phyloP scores from a whole-genome alignment of 139 green algal genomes.

The Tetraselmis striata region DNA sequence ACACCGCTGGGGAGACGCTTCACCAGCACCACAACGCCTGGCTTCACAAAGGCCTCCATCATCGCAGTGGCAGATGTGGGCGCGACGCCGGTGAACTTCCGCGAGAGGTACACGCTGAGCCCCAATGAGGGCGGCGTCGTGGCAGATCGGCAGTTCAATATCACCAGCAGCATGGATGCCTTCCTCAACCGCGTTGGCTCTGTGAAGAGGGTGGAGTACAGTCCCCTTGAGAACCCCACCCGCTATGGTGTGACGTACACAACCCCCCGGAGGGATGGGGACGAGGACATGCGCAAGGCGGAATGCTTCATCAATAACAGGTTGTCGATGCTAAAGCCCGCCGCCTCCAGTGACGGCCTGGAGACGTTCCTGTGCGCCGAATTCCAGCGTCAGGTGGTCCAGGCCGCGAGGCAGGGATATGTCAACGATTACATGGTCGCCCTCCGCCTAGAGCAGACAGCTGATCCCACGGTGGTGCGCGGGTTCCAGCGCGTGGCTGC shows the following conservation, averaged over 20 bases:
- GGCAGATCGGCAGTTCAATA: slow-evolving; percentile 22
- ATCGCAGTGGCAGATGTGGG: slow-evolving; percentile 28
- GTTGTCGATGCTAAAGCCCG: neutral
- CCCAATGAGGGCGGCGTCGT: slow-evolving; percentile 22
- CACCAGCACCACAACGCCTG: slow-evolving; percentile 15
- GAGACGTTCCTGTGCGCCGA: slow-evolving; percentile 10
- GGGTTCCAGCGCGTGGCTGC: slow-evolving; percentile 24
- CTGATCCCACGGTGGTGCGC: neutral
- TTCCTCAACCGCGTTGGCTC: slow-evolving; percentile 10
- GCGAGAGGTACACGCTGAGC: neutral
- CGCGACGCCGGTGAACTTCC: slow-evolving; percentile 10
- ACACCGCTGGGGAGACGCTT: slow-evolving; percentile 17
- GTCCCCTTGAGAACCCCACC: slow-evolving; percentile 19
- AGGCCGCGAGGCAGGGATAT: slow-evolving; percentile 21
- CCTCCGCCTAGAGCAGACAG: neutral
- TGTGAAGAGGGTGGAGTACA: slow-evolving; percentile 19
- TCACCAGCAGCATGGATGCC: slow-evolving; percentile 13
- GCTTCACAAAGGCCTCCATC: slow-evolving; percentile 24
- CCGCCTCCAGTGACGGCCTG: neutral
- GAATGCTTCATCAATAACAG: slow-evolving; percentile 39
- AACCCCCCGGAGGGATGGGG: slow-evolving; percentile 6
- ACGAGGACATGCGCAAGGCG: slow-evolving; percentile 27
- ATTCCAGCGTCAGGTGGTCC: slow-evolving; percentile 19
- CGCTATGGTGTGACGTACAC: slow-evolving; percentile 23
- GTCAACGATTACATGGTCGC: slow-evolving; percentile 24